A percentile compares a stretch with the other conserved stretches of the same genome.
These are phyloP conservation scores for Clonostachys byssicola DNA, from an alignment of 2,329 filamentous ascomycete genomes.

Conservation along the genomic window DNA sequence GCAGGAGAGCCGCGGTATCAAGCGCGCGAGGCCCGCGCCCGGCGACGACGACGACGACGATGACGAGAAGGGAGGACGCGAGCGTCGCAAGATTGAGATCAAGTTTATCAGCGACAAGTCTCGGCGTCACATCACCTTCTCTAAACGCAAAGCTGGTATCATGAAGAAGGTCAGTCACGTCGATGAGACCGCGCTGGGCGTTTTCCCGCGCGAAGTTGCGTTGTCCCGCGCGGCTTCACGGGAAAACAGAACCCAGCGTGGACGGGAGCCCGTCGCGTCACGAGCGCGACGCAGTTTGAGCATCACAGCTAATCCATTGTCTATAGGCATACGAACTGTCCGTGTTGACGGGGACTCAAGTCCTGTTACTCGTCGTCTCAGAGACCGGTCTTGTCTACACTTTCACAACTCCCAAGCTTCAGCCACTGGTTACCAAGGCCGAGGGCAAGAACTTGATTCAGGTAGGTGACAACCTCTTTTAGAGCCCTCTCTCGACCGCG, in stretches of 20 bases:
- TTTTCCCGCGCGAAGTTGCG: not conserved
- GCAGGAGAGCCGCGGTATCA: conserved; percentile 75
- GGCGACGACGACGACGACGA: conserved; percentile 96
- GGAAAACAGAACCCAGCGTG: not conserved
- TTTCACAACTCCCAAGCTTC: conserved; percentile 95
- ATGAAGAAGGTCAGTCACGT: conserved; percentile 89
- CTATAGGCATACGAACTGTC: conserved; percentile 91
- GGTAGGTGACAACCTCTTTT: conserved; percentile 48
- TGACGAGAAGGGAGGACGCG: conserved; percentile 94
- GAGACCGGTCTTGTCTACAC: conserved; percentile 94
- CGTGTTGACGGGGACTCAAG: conserved; percentile 95
- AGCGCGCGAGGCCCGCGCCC: conserved; percentile 78
- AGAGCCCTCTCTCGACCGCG: not conserved
- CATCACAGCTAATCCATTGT: conserved; percentile 3
- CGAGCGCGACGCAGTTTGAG: not conserved
- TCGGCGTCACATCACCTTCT: conserved; percentile 98
- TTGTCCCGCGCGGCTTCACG: not conserved
- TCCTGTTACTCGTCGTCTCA: conserved; percentile 89
- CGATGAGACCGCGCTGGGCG: not conserved
- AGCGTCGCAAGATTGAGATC: conserved; percentile 99
- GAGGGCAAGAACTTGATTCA: conserved; percentile 99
- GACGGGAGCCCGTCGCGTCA: not conserved
- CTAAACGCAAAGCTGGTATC: conserved; percentile 98
- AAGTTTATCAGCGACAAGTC: conserved; percentile 99
- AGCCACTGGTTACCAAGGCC: conserved; percentile 95